Conservation (phyloP, 768 basidiomycete species). For the Psilocybe azurescens region DNA sequence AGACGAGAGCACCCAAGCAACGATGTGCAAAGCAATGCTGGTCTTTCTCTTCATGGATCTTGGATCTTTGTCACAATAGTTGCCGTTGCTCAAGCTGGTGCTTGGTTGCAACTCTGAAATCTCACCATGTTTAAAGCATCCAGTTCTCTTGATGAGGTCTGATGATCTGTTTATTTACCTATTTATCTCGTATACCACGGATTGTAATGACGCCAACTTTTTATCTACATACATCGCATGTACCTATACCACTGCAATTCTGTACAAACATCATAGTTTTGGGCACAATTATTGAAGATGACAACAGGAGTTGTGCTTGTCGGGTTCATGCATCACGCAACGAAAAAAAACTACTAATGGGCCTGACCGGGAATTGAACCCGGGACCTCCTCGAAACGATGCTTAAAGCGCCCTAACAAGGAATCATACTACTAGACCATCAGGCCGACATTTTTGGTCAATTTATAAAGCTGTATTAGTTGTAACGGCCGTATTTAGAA, state of each 20-base stretch:
- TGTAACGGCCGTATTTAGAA: slow-evolving; percentile 1
- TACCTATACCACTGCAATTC: not conserved
- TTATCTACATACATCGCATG: not conserved
- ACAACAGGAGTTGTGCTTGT: not conserved
- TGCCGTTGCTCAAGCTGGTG: not conserved
- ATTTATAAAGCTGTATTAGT: not conserved
- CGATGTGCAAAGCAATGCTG: not conserved
- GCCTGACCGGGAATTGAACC: slow-evolving; percentile 89
- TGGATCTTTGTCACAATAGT: not conserved
- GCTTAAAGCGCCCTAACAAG: slow-evolving; percentile 51
- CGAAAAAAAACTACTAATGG: slow-evolving; percentile 31
- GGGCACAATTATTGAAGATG: no score
- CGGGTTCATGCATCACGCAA: not conserved
- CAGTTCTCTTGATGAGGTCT: not conserved
- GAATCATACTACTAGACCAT: slow-evolving; percentile 67
- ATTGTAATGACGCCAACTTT: not conserved
- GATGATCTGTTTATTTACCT: slow-evolving; percentile 2
- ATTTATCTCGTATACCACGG: not conserved
- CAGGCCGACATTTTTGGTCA: slow-evolving; percentile 38
- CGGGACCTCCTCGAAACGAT: slow-evolving; percentile 77
- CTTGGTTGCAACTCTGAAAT: not conserved
- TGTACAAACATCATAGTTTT: not conserved
- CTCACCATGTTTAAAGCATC: not conserved
- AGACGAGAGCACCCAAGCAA: not conserved
- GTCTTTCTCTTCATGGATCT: not conserved